Evolutionary conservation across 306 rosid genomes (phyloP), one percentile per base, ranked within the genome.

Genomic region (Prunus dulcis): DNA sequence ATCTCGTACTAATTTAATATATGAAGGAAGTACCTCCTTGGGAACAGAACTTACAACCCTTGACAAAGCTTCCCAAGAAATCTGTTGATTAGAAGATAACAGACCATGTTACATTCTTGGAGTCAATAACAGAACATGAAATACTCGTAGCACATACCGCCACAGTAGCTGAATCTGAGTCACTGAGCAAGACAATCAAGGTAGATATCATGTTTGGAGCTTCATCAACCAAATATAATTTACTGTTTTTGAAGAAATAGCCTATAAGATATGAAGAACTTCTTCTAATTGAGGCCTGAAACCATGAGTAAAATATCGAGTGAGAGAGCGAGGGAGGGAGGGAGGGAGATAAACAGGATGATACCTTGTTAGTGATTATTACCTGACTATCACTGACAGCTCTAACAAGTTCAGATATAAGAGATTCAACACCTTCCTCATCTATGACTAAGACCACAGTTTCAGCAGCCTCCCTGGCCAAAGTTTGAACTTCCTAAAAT

Each of bases 381-480:
- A 95, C 97, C 99, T 92, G 97, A 82, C 84, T 86, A 68, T 95
- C 99, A 73, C 75, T 30, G 76, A 90, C 85, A 82, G 91, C 96
- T 88, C 82, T 91, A 69, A 92, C 82, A 69, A 95, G 96, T 91
- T 95, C 97, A 34, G 91, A 85, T 70, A 86, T 83, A 60, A 95
- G 97, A 51, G 84, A 86, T 72, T 95, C 99, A 80, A 86, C 81
- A 79, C 99, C 99, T 81, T 92, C 99, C 18, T 92, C 97, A 53
- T 95, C 99, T 79, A 95, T 88, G 67, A 92, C 97, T 56, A 82
- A 79, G 46, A 89, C 89, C 79, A 95, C 91, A 53, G 97, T 92
- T 84, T 95, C 97, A 51, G 97, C 97, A 71, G 97, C 97, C 81
- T 88, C 89, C 88, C 86, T 92, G 23, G 97, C 97, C 71, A 85